phyloP scores from a whole-genome alignment of 2,329 filamentous ascomycete species.

The Hymenoscyphus occultus region DNA sequence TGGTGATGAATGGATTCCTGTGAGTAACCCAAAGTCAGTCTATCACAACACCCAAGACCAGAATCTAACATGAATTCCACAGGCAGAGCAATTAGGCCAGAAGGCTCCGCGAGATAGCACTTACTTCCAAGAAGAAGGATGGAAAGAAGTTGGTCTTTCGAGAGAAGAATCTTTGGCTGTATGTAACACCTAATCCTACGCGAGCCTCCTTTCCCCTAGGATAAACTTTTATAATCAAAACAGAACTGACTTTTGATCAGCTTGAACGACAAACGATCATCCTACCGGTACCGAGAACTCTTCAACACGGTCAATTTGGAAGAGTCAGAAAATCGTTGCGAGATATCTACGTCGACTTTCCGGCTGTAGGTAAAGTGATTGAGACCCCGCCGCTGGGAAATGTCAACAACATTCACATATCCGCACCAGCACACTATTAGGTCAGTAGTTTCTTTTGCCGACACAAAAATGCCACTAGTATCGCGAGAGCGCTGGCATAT shows the following conservation, averaged over 20 bases:
- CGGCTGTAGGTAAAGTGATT: background rate
- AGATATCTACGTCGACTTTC: background rate
- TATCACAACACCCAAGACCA: background rate
- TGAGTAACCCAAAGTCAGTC: background rate
- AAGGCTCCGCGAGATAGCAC: background rate
- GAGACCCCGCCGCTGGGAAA: background rate
- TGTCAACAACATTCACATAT: background rate
- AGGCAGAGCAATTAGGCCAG: background rate
- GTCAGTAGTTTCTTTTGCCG: background rate
- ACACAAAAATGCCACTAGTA: background rate
- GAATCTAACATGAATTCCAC: background rate
- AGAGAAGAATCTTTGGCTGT: background rate
- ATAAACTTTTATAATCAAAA: background rate
- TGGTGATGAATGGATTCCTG: background rate
- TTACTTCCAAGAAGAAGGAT: background rate
- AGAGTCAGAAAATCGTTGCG: background rate
- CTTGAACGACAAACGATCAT: background rate
- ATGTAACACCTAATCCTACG: background rate
- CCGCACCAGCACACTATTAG: background rate
- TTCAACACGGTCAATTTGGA: background rate
- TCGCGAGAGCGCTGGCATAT: background rate
- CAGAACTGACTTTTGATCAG: background rate
- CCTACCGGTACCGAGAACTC: background rate
- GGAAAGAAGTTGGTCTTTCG: background rate
- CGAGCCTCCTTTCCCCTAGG: background rate